phyloP scores from a whole-genome alignment of 2,329 filamentous ascomycete species.

The Catunica adiposa region DNA sequence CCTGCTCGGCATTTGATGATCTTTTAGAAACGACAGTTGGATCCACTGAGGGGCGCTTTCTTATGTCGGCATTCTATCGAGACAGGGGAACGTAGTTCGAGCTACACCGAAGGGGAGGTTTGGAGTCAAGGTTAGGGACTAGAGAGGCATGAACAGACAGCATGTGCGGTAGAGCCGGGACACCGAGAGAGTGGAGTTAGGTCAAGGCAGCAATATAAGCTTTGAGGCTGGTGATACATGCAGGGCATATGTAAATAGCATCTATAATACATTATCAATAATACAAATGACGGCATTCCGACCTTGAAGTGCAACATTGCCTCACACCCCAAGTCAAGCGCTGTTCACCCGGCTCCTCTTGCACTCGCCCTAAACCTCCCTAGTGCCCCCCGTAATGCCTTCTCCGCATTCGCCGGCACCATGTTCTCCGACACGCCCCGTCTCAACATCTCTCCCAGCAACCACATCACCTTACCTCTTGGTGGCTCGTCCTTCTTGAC shows the following conservation, averaged over 20 bases:
- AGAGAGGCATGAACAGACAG: background rate
- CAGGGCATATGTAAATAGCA: background rate
- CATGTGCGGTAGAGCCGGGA: background rate
- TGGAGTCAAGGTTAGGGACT: no score
- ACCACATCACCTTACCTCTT: constrained; percentile 42
- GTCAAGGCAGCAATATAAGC: no score
- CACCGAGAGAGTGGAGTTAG: no score
- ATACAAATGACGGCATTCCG: background rate
- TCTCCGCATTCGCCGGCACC: constrained; percentile 35
- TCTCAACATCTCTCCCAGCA: constrained; percentile 42
- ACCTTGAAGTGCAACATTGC: background rate
- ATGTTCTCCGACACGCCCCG: constrained; percentile 37
- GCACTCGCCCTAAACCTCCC: background rate
- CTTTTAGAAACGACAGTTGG: no score
- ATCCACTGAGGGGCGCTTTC: no score
- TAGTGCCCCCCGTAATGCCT: constrained; percentile 23
- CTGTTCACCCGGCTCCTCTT: background rate
- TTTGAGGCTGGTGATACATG: background rate
- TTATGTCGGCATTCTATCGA: no score
- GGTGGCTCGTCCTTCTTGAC: constrained; percentile 33
- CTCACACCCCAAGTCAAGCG: no score
- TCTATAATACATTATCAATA: background rate
- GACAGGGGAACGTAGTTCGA: no score
- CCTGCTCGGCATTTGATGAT: no score
- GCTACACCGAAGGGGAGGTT: no score